Evolutionary conservation across 805 yeast genomes (phyloP).

Genomic region (Groenewaldozyma salmanticensis): DNA sequence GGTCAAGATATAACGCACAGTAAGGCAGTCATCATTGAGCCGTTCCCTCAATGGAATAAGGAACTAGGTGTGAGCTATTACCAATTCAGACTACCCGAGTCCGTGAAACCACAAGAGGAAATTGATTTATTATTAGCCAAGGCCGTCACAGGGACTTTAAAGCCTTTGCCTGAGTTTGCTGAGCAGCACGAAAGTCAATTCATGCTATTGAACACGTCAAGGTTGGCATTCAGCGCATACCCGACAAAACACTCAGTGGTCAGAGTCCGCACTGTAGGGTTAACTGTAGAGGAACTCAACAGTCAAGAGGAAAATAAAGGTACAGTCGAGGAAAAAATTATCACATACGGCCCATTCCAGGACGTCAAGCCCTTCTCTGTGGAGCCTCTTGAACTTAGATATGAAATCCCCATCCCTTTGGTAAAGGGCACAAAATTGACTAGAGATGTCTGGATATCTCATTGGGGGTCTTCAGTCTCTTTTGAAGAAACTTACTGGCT

Average conservation of each 20-base stretch:
- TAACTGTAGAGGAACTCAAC: slow-evolving; percentile 27
- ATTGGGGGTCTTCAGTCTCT: slow-evolving; percentile 61
- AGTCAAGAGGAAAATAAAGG: slow-evolving; percentile 29
- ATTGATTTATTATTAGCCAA: slow-evolving; percentile 40
- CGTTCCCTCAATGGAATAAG: slow-evolving; percentile 24
- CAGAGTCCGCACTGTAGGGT: slow-evolving; percentile 13
- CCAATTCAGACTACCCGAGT: slow-evolving; percentile 46
- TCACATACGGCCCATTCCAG: slow-evolving; percentile 49
- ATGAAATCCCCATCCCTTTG: slow-evolving; percentile 57
- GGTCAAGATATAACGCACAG: slow-evolving; percentile 27
- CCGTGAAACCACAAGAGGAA: slow-evolving; percentile 55
- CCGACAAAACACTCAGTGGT: slow-evolving; percentile 29
- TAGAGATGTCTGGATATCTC: slow-evolving; percentile 84
- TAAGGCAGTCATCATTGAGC: slow-evolving; percentile 17
- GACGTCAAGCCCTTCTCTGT: slow-evolving; percentile 38
- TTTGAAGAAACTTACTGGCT: slow-evolving; percentile 82
- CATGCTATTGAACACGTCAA: slow-evolving; percentile 43
- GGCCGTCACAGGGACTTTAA: slow-evolving; percentile 37
- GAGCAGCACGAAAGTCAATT: slow-evolving; percentile 52
- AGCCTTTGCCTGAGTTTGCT: slow-evolving; percentile 58
- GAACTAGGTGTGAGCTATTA: slow-evolving; percentile 31
- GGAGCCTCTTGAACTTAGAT: slow-evolving; percentile 46
- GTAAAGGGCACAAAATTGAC: slow-evolving; percentile 48
- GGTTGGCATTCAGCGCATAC: slow-evolving; percentile 55
- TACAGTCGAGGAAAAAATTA: slow-evolving; percentile 18